Conservation (phyloP, 306 rosid genomes). For the Cucumis hystrix region DNA sequence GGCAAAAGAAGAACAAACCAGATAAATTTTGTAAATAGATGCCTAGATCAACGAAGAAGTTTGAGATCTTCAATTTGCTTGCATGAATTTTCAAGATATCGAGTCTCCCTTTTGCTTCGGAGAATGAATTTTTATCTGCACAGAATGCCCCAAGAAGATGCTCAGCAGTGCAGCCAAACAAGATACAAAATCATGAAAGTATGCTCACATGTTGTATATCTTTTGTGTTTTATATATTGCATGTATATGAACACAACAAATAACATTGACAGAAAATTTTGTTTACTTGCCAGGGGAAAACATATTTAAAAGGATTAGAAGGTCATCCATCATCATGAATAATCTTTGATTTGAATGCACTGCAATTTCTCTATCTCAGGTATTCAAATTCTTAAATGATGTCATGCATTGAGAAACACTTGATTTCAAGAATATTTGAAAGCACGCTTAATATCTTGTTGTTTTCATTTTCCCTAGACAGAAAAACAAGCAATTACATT, state of each 20-base stretch:
- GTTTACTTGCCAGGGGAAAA: not conserved
- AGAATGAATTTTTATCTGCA: conserved; percentile 73
- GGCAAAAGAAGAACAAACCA: conserved; percentile 27
- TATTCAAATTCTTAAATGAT: too few relatives aligned
- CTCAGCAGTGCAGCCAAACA: not conserved
- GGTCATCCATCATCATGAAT: too few relatives aligned
- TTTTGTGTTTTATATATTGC: not conserved
- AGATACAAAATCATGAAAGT: not conserved
- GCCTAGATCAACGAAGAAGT: conserved; percentile 69
- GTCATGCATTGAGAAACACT: too few relatives aligned
- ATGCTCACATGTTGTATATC: not conserved
- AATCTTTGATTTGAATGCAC: too few relatives aligned
- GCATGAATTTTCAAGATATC: conserved; percentile 89
- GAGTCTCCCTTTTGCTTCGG: conserved; percentile 81
- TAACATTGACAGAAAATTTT: not conserved
- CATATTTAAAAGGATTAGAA: too few relatives aligned
- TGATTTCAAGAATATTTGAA: not conserved
- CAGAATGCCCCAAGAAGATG: conserved; percentile 14
- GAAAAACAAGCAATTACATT: conserved; percentile 6
- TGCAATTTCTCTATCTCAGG: too few relatives aligned
- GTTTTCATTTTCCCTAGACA: not conserved
- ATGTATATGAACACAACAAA: not conserved
- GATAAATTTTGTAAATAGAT: conserved; percentile 83
- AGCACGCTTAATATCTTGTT: not conserved
- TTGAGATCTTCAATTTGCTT: conserved; percentile 82